These are phyloP conservation scores for Lagenaria siceraria DNA, from an alignment of 306 rosid genomes.

Conservation along the genomic window DNA sequence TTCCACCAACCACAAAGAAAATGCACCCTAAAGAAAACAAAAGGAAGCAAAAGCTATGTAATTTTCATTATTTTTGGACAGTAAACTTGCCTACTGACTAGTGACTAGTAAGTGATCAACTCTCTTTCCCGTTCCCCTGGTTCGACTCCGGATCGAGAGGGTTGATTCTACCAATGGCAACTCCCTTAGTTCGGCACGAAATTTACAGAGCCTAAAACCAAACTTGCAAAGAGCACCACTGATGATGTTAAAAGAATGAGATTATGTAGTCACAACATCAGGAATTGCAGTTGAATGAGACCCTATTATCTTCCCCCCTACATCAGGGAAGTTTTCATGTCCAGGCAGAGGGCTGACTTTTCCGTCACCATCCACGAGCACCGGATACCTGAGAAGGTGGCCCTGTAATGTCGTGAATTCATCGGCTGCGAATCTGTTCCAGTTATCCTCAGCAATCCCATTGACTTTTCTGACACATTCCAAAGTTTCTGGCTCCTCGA, in stretches of 20 bases:
- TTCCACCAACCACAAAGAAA: background rate
- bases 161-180: background rate
- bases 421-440: slow-evolving; percentile 35
- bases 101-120: background rate
- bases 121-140: background rate
- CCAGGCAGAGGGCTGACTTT: slow-evolving; percentile 32
- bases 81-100: background rate
- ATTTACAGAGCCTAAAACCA: background rate
- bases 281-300: slow-evolving; percentile 39
- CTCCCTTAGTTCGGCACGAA: background rate
- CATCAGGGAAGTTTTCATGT: slow-evolving; percentile 62
- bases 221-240: background rate
- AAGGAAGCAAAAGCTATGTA: background rate
- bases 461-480: slow-evolving; percentile 63
- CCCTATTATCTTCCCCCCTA: slow-evolving; percentile 73
- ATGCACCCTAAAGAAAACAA: background rate
- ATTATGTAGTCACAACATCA: slow-evolving; percentile 62
- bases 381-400: slow-evolving; percentile 74
- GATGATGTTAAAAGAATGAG: background rate
- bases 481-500: slow-evolving; percentile 52
- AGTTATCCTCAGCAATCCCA: slow-evolving; percentile 45
- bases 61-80: background rate
- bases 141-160: background rate
- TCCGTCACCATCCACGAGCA: slow-evolving; percentile 47
- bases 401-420: slow-evolving; percentile 44